Conservation (phyloP, 2,329 filamentous ascomycete genomes). For the Exutisphaerella laricina region DNA sequence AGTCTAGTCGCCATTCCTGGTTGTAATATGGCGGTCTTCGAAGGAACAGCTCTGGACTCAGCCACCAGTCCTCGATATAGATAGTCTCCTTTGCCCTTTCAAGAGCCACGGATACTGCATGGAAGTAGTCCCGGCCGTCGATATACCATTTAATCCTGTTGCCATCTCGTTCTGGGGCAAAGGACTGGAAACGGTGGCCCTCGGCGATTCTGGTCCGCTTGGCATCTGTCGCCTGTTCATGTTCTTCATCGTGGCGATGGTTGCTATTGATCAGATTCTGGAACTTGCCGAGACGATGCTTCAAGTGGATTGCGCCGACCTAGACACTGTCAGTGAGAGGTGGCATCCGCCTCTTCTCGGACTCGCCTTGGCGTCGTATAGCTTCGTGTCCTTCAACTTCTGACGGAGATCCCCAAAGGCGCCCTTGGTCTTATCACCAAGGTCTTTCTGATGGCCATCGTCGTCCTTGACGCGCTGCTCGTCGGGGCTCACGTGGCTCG, state of each 20-base stretch:
- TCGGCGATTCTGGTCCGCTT: slow-evolving; percentile 70
- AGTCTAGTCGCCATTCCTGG: slow-evolving; percentile 82
- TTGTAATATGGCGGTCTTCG: slow-evolving; percentile 75
- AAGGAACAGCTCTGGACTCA: slow-evolving; percentile 82
- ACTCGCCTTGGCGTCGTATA: slow-evolving; percentile 22
- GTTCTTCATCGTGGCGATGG: slow-evolving; percentile 89
- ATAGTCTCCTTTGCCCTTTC: slow-evolving; percentile 87
- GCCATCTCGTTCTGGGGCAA: slow-evolving; percentile 76
- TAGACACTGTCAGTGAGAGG: slow-evolving; percentile 22
- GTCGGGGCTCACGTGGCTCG: slow-evolving; percentile 17
- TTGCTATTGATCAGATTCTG: slow-evolving; percentile 71
- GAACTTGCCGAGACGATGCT: slow-evolving; percentile 60
- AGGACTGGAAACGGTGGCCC: slow-evolving; percentile 79
- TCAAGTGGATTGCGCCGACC: slow-evolving; percentile 53
- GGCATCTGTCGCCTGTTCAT: slow-evolving; percentile 75
- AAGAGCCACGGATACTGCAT: slow-evolving; percentile 82
- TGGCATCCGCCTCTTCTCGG: neutral
- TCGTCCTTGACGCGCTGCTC: slow-evolving; percentile 12
- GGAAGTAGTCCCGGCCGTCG: slow-evolving; percentile 91
- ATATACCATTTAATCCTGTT: slow-evolving; percentile 94
- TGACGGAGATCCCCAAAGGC: slow-evolving; percentile 11
- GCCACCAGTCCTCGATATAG: slow-evolving; percentile 97
- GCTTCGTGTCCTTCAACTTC: slow-evolving; percentile 21
- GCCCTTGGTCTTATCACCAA: slow-evolving; percentile 6
- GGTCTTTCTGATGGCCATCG: neutral